Evolutionary conservation across 306 rosid genomes (phyloP), one percentile per base, ranked within the genome.

Genomic region (Betula pendula): DNA sequence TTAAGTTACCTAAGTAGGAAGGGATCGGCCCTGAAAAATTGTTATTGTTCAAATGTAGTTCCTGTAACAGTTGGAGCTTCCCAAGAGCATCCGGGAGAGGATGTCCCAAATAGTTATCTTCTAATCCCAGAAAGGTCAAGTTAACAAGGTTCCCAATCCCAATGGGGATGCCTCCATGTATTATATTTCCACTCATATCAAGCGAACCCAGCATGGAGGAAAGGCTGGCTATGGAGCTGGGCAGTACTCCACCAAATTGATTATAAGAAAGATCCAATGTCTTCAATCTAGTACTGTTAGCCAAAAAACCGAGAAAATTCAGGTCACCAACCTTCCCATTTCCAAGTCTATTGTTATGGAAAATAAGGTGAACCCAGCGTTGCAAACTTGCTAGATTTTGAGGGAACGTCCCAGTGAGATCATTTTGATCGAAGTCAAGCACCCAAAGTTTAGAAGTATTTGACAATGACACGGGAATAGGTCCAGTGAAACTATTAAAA

Each of bases 221-320:
- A 16, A 82, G 51, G 25, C 82, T 84, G 40, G 80, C 53, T 14
- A 82, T 77, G 42, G 81, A 74, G 15, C 2, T 59, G 19, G 85
- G 88, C 14, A 87, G 25, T 12, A 56, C 68, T 74, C 88, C 88
- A 12, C 90, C 85, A 68, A 82, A 87, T 13, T 1, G 6, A 58
- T 87, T 87, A 24, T 0, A 0, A 6, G 9, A 56, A 35, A 84
- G 79, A 2, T 76, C 68, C 0, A 87, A 45, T 38, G 67, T 71
- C 51, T 82, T 19, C 2, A 84, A 71, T 43, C 2, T 29, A 3
- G 85, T 79, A 49, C 85, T 84, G 4, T 87, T 84, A 17, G 65
- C 76, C 78, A 84, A 68, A 0, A 80, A 81, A 50, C 22, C 35
- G 16, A 87, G 55, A 84, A 84, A 82, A 14, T 22, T 62, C 3